Evolutionary conservation across 2,329 filamentous ascomycete genomes (phyloP).

Genomic region (Helminthosporium solani): DNA sequence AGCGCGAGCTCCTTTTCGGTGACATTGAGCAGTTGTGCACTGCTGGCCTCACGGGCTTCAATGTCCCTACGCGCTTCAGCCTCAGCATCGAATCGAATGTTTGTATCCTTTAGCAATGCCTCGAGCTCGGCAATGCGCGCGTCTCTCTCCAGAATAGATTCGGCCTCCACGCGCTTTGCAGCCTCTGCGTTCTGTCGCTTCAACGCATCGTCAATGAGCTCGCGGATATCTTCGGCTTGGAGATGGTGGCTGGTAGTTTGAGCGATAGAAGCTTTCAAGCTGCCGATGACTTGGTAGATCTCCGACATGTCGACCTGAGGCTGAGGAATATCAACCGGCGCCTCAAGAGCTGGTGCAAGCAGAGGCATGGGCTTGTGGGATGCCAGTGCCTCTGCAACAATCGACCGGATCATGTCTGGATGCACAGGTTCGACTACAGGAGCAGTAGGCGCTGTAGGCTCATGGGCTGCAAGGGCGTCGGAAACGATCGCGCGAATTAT

Average conservation of each 20-base stretch:
- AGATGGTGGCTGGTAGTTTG: slow-evolving; percentile 48
- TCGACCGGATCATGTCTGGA: slow-evolving; percentile 37
- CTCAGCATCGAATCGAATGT: slow-evolving; percentile 41
- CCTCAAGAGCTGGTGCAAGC: slow-evolving; percentile 26
- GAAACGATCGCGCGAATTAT: slow-evolving; percentile 28
- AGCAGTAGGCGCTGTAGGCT: slow-evolving; percentile 10
- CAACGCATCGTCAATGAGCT: slow-evolving; percentile 41
- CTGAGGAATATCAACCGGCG: slow-evolving; percentile 37
- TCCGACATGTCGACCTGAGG: slow-evolving; percentile 44
- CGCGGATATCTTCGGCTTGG: slow-evolving; percentile 47
- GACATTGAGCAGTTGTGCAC: slow-evolving; percentile 47
- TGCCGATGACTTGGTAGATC: slow-evolving; percentile 50
- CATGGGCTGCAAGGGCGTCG: slow-evolving; percentile 58
- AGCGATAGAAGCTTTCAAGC: slow-evolving; percentile 51
- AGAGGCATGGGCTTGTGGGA: slow-evolving; percentile 29
- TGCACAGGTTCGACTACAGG: slow-evolving; percentile 29
- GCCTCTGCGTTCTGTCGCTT: slow-evolving; percentile 35
- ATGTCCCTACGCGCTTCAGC: slow-evolving; percentile 45
- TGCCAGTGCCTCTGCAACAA: slow-evolving; percentile 37
- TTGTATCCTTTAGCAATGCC: slow-evolving; percentile 36
- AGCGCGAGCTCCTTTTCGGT: slow-evolving; percentile 53
- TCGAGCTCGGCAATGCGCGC: slow-evolving; percentile 39
- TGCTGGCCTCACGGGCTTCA: slow-evolving; percentile 48
- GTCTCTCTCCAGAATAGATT: slow-evolving; percentile 35
- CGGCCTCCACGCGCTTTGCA: slow-evolving; percentile 29